These are phyloP conservation scores for Backusella australiensis DNA, from an alignment of 192 early-diverging fungal genomes.

Conservation along the genomic window DNA sequence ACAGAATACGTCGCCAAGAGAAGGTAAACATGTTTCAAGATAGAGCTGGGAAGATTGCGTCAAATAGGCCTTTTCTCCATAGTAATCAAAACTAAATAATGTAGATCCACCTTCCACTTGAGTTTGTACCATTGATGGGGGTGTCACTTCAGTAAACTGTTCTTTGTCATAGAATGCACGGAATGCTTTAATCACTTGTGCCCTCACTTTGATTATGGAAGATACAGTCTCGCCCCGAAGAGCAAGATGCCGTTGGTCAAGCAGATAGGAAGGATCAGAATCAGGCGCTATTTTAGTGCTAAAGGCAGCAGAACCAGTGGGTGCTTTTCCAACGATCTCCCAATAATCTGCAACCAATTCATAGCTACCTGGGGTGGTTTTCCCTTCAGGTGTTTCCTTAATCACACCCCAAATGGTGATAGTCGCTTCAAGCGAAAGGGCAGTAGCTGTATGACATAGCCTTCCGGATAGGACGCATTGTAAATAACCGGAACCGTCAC, in stretches of 20 bases:
- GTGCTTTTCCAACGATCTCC: slow-evolving; percentile 88
- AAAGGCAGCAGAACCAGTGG: slow-evolving; percentile 90
- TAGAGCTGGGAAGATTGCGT: slow-evolving; percentile 99
- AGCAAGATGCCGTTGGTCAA: slow-evolving; percentile 93
- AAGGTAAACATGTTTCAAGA: slow-evolving; percentile 92
- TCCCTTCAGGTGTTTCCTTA: slow-evolving; percentile 85
- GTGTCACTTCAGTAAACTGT: slow-evolving; percentile 88
- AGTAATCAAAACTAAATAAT: slow-evolving; percentile 93
- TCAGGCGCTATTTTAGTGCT: slow-evolving; percentile 86
- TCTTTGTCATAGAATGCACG: slow-evolving; percentile 88
- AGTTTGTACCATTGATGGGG: slow-evolving; percentile 99
- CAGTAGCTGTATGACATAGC: slow-evolving; percentile 89
- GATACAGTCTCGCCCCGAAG: slow-evolving; percentile 93
- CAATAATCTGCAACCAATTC: slow-evolving; percentile 96
- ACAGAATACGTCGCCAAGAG: slow-evolving; percentile 94
- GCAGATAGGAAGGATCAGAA: slow-evolving; percentile 81
- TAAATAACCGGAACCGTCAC: slow-evolving; percentile 93
- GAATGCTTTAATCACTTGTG: slow-evolving; percentile 88
- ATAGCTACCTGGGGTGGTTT: slow-evolving; percentile 95
- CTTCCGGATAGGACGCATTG: slow-evolving; percentile 88
- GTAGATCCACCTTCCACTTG: slow-evolving; percentile 98
- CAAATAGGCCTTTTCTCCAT: slow-evolving; percentile 94
- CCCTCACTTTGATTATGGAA: slow-evolving; percentile 80
- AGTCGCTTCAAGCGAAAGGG: slow-evolving; percentile 89
- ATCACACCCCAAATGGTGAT: slow-evolving; percentile 85